A percentile compares a stretch with the other conserved stretches of the same genome.
Conservation (phyloP, 768 basidiomycete species). For the Galerina sulciceps region DNA sequence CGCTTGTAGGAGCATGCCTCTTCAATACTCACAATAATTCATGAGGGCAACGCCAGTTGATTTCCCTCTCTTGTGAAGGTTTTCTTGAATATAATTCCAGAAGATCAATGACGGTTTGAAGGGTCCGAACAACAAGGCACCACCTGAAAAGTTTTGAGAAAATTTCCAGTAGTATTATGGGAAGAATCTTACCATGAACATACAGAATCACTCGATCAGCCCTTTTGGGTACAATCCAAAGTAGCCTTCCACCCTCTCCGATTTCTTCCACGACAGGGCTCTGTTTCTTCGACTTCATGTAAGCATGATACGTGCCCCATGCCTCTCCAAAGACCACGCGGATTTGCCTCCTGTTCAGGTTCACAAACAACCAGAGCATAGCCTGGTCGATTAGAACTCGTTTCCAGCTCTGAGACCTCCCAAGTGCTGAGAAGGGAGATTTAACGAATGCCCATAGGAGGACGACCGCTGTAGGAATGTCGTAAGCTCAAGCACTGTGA, state of each 20-base stretch:
- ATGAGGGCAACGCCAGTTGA: no score
- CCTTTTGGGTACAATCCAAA: no score
- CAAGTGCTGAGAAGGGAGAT: conserved; percentile 11
- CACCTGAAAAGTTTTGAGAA: no score
- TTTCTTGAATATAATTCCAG: no score
- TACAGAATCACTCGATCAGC: no score
- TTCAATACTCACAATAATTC: no score
- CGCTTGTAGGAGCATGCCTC: no score
- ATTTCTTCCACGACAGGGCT: conserved; percentile 21
- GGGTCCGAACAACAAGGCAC: no score
- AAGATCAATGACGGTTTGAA: no score
- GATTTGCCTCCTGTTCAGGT: conserved; percentile 13
- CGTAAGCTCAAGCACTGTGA: background rate
- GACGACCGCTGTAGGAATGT: conserved; percentile 1
- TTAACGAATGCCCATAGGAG: conserved; percentile 6
- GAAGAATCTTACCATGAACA: no score
- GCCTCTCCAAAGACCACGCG: conserved; percentile 20
- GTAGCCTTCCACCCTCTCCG: background rate
- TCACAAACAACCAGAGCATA: conserved; percentile 4
- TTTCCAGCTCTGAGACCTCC: conserved; percentile 16
- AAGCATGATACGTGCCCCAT: conserved; percentile 15
- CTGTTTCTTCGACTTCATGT: conserved; percentile 13
- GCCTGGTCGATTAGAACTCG: conserved; percentile 12
- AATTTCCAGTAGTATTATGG: no score
- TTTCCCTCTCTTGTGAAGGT: no score